Evolutionary conservation across 805 yeast species (phyloP), one percentile per base, ranked within the genome.

Genomic region (Candida hungchunana): DNA sequence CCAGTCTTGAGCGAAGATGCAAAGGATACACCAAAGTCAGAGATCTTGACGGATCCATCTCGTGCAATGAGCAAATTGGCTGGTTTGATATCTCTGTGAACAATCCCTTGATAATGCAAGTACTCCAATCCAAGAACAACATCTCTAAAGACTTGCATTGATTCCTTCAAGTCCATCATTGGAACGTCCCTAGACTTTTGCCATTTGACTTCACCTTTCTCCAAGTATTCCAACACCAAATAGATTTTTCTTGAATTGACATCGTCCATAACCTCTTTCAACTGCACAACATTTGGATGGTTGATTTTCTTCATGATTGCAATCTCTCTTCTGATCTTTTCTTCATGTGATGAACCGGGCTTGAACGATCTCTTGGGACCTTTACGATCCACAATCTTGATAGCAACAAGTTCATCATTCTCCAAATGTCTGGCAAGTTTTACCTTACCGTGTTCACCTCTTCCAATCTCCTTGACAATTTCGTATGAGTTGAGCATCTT

Each of bases 361-460:
- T 66, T 52, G 55, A 65, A 52, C 59, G 71, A 44, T 10, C 31
- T 29, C 53, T 71, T 57, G 19, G 41, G 49, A 2, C 73, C 77
- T 33, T 76, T 76, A 36, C 97, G 71, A 60, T 86, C 89, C 29
- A 93, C 87, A 34, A 93, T 85, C 57, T 93, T 93, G 37, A 93
- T 88, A 4, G 98, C 98, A n/a, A 87, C 95, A 21, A 76, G 64
- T 46, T 73, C 78, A 29, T 72, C 67, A 6, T 69, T 60, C n/a
- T 73, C 67, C 36, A 80, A 60, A 55, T 89, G 90, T 41, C 74
- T 74, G 0, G 95, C 98, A 14, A 93, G 69, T 58, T 93, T 93
- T 28, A 93, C 98, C 58, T 87, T 90, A n/a, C 98, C 97, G 61
- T 90, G 97, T 58, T 89, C 96, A n/a, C 98, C 98, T 23, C 84